Percentiles rank a stretch among this genome's conserved stretches.
phyloP scores from a whole-genome alignment of 2,329 filamentous ascomycete species.

The Cytospora mali region DNA sequence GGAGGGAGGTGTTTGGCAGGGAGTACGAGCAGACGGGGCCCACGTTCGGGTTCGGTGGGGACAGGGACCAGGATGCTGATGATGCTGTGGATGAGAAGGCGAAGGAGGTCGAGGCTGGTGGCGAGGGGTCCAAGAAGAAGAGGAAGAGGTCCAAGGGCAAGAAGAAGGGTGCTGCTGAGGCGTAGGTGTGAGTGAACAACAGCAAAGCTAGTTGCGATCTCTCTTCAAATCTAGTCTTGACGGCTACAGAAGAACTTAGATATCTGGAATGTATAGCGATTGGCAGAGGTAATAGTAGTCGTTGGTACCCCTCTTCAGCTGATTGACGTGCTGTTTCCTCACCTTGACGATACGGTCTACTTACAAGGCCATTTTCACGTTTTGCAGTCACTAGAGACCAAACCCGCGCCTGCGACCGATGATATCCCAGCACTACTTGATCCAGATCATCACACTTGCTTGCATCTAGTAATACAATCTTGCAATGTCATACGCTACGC shows the following conservation, averaged over 20 bases:
- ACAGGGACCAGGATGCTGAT: constrained; percentile 38
- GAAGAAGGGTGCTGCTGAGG: constrained; percentile 37
- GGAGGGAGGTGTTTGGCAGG: constrained; percentile 62
- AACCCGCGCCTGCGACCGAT: neutral
- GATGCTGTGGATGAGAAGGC: constrained; percentile 38
- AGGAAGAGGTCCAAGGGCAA: constrained; percentile 54
- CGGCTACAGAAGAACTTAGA: too few species aligned
- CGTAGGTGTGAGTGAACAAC: neutral
- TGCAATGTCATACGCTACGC: neutral
- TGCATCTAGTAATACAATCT: neutral
- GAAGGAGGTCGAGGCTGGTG: constrained; percentile 33
- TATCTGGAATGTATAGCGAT: neutral
- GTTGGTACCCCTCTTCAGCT: neutral
- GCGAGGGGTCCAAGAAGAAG: constrained; percentile 48
- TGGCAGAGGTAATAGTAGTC: neutral
- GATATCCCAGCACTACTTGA: neutral
- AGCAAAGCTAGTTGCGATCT: neutral
- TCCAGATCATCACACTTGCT: neutral
- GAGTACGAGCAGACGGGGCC: constrained; percentile 60
- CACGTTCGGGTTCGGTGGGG: constrained; percentile 59
- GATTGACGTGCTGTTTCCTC: neutral
- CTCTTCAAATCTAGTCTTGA: neutral
- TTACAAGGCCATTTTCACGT: neutral
- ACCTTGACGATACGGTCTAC: neutral
- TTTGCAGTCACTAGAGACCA: too few species aligned